A percentile compares a stretch with the other conserved stretches of the same genome.
phyloP scores from a whole-genome alignment of 345 rosid genomes.

The Gossypium arboreum region DNA sequence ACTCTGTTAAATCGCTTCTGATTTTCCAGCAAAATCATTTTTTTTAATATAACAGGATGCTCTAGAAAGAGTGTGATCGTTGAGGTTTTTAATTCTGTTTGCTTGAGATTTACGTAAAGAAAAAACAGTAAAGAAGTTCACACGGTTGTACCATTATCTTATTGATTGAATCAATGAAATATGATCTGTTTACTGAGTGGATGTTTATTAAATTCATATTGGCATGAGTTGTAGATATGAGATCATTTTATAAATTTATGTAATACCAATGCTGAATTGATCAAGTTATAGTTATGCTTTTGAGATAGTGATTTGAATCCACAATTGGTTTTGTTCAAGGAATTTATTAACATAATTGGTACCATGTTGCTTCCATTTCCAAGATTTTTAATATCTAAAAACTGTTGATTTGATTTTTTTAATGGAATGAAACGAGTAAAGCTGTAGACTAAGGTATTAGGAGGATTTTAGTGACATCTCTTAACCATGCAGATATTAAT shows the following conservation, averaged over 20 bases:
- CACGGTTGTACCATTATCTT: too few species aligned
- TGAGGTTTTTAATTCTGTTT: background rate
- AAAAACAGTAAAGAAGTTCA: slow-evolving; percentile 4
- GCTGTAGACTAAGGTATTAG: background rate
- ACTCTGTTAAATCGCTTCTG: background rate
- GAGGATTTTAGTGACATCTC: background rate
- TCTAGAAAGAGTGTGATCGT: background rate
- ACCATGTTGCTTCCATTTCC: background rate
- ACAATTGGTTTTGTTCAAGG: background rate
- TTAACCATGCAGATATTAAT: background rate
- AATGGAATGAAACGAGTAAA: background rate
- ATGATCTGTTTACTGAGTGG: too few species aligned
- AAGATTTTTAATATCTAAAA: background rate
- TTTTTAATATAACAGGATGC: background rate
- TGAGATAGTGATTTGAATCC: background rate
- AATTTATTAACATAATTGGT: background rate
- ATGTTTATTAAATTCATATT: too few species aligned
- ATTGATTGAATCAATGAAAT: too few species aligned
- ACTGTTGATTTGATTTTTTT: background rate
- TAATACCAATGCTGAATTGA: too few species aligned
- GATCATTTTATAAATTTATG: too few species aligned
- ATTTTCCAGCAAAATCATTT: background rate
- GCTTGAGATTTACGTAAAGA: slow-evolving; percentile 17
- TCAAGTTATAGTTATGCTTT: background rate
- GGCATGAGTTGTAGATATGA: too few species aligned